These are phyloP conservation scores for Cercospora zeae-maydis DNA, from an alignment of 2,329 filamentous ascomycete species.

Conservation along the genomic window DNA sequence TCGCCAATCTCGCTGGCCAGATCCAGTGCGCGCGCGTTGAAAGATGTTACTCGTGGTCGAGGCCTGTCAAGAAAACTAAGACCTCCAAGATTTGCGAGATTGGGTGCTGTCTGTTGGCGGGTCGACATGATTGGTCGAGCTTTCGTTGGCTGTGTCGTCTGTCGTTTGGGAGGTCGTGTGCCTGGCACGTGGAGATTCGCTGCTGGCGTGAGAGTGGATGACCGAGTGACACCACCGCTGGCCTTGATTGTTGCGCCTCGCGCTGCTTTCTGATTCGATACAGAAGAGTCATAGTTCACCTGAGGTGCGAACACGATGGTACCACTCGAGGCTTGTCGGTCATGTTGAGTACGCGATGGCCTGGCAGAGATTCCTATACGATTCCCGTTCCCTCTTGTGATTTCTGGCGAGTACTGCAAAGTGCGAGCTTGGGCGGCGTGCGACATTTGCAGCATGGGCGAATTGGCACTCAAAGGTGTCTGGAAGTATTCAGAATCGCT, in stretches of 20 bases:
- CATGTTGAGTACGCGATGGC: conserved; percentile 49
- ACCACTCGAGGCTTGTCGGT: conserved; percentile 71
- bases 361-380: conserved; percentile 26
- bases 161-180: conserved; percentile 38
- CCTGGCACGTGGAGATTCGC: conserved; percentile 25
- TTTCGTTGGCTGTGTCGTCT: conserved; percentile 35
- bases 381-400: conserved; percentile 26
- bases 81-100: conserved; percentile 10
- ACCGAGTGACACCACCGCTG: conserved; percentile 32
- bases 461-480: conserved; percentile 36
- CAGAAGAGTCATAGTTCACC: conserved; percentile 34
- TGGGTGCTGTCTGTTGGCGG: conserved; percentile 34
- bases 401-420: conserved; percentile 27
- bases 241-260: conserved; percentile 29
- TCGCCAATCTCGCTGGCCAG: conserved; percentile 70
- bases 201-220: conserved; percentile 31
- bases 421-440: conserved; percentile 25
- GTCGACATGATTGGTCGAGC: conserved; percentile 57
- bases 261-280: conserved; percentile 32
- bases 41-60: conserved; percentile 55
- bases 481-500: conserved; percentile 44
- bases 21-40: conserved; percentile 61
- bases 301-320: conserved; percentile 81
- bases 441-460: conserved; percentile 28
- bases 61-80: conserved; percentile 30